A percentile compares a stretch with the other conserved stretches of the same genome.
Evolutionary conservation across 2,329 filamentous ascomycete genomes (phyloP).

Genomic region (Colletotrichum siamense): DNA sequence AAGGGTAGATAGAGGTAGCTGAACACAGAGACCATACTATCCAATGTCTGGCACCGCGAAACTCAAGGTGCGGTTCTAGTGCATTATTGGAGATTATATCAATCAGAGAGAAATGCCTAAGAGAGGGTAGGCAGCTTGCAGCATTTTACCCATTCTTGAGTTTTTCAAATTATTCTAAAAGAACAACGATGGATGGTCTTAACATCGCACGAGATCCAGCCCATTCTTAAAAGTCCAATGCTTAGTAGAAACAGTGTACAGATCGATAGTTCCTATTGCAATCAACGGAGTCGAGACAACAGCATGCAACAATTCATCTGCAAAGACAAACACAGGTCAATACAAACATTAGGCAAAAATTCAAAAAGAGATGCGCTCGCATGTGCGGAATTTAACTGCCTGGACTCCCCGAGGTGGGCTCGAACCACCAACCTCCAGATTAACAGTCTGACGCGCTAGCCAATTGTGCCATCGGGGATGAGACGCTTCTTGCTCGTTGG

Average conservation of each 20-base stretch:
- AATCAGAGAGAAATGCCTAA: neutral
- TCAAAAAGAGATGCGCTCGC: neutral
- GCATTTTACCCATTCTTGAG: neutral
- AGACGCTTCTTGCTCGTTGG: neutral
- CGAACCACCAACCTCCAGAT: slow-evolving; percentile 24
- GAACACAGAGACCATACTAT: neutral
- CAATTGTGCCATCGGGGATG: slow-evolving; percentile 23
- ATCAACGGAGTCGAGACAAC: accelerated
- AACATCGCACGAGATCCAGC: neutral
- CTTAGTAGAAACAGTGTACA: too few species aligned
- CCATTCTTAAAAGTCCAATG: too few species aligned
- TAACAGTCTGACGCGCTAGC: slow-evolving; percentile 24
- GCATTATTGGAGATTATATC: neutral
- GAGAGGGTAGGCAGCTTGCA: neutral
- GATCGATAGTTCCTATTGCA: too few species aligned
- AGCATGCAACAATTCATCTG: neutral
- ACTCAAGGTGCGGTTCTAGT: neutral
- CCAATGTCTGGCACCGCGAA: neutral
- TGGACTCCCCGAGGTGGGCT: slow-evolving; percentile 15
- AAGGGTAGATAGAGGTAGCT: neutral
- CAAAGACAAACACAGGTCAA: neutral
- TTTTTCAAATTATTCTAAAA: neutral
- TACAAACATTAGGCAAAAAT: too few species aligned
- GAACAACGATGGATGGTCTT: neutral
- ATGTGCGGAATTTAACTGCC: neutral